Conservation (phyloP, 2,329 filamentous ascomycete species). For the Trichoderma brevicompactum region DNA sequence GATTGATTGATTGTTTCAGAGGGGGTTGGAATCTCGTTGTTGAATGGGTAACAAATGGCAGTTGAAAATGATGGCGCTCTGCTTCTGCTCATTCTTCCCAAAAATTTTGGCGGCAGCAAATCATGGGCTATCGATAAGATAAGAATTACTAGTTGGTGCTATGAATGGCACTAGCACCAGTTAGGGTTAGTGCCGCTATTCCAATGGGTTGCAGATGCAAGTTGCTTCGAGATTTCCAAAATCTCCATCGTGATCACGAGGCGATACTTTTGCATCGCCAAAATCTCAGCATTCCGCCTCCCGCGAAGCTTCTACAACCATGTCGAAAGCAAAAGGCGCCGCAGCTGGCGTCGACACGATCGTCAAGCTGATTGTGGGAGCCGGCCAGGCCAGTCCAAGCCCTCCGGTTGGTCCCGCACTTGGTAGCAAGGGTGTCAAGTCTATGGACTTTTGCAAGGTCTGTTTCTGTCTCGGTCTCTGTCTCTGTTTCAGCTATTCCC, state of each 20-base stretch:
- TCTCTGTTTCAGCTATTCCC: neutral
- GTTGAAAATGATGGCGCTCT: constrained; percentile 10
- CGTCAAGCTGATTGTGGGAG: constrained; percentile 96
- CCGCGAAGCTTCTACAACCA: constrained; percentile 40
- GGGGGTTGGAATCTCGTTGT: neutral
- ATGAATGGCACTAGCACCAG: constrained; percentile 24
- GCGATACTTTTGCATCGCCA: constrained; percentile 18
- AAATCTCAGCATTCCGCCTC: constrained; percentile 27
- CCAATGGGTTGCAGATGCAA: neutral
- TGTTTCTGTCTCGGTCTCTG: constrained; percentile 28
- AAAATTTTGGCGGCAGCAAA: constrained; percentile 35
- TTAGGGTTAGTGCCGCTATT: neutral
- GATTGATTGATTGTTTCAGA: neutral
- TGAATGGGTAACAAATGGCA: too few relatives aligned
- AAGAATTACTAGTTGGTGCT: neutral
- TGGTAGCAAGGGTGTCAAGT: constrained; percentile 97
- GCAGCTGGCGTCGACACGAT: constrained; percentile 65
- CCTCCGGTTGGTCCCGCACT: constrained; percentile 95
- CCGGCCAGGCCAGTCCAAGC: constrained; percentile 91
- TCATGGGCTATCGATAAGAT: constrained; percentile 31
- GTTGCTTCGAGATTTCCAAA: constrained; percentile 35
- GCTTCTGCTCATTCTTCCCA: constrained; percentile 27
- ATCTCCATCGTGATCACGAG: constrained; percentile 28
- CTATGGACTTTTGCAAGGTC: constrained; percentile 99
- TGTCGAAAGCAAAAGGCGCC: constrained; percentile 57